A percentile compares a stretch with the other conserved stretches of the same genome.
phyloP scores from a whole-genome alignment of 768 basidiomycete genomes.

The Sarcomyxa edulis region DNA sequence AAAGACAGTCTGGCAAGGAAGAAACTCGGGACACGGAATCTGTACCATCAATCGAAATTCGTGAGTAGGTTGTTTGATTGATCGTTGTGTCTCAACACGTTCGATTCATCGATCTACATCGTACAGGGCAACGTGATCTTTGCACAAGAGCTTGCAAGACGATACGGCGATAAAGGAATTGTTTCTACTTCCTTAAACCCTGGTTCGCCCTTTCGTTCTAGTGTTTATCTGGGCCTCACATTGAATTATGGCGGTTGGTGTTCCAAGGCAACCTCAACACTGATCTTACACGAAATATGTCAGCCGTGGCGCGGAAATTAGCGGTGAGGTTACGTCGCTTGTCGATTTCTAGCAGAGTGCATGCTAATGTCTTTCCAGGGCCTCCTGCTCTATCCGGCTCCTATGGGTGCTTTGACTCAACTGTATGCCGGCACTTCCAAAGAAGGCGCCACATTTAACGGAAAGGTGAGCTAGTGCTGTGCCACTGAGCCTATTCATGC shows the following conservation, averaged over 20 bases:
- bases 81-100: conserved; percentile 1
- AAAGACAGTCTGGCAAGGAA: conserved; percentile 26
- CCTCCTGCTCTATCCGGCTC: conserved; percentile 19
- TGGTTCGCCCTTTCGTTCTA: background rate
- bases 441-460: conserved; percentile 33
- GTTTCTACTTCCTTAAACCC: background rate
- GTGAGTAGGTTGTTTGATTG: conserved; percentile 19
- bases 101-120: background rate
- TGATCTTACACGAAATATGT: background rate
- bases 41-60: conserved; percentile 39
- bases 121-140: background rate
- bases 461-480: conserved; percentile 36
- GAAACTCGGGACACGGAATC: conserved; percentile 8
- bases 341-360: background rate
- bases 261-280: background rate
- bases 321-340: background rate
- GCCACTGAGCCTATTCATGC: background rate
- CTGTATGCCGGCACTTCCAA: conserved; percentile 44
- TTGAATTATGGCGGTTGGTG: background rate
- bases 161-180: background rate
- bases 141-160: background rate
- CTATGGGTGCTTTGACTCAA: conserved; percentile 42
- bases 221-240: background rate
- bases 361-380: background rate
- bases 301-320: background rate